Percentiles rank a stretch among this genome's conserved stretches.
Conservation (phyloP, 108 stramenopile species). For the Parietichytrium sp. region DNA sequence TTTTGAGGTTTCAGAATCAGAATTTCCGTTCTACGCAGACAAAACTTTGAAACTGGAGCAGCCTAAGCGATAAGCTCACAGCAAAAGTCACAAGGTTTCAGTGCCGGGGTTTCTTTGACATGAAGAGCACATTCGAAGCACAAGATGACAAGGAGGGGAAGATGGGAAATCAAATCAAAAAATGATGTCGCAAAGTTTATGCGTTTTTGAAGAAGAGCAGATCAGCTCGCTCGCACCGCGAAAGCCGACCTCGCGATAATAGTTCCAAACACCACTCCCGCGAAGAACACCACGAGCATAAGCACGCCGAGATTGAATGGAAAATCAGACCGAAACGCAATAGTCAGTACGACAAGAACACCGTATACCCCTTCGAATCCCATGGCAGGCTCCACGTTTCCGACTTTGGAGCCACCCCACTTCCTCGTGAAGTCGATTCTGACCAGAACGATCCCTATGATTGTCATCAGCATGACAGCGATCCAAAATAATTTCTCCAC, state of each 20-base stretch:
- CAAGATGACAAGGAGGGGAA: no score
- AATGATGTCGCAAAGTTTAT: no score
- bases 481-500: constrained; percentile 24
- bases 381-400: constrained; percentile 35
- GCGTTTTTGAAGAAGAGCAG: no score
- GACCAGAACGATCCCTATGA: constrained; percentile 14
- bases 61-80: no score
- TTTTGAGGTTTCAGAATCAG: no score
- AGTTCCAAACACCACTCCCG: constrained; percentile 24
- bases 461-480: constrained; percentile 15
- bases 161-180: no score
- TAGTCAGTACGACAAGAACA: not conserved
- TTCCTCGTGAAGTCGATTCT: constrained; percentile 21
- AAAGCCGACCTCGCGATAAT: constrained; percentile 7
- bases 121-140: no score
- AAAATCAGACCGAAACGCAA: constrained; percentile 32
- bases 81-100: no score
- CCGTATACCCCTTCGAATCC: constrained; percentile 28
- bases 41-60: no score
- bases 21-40: no score
- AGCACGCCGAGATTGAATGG: constrained; percentile 25
- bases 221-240: no score
- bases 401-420: not conserved
- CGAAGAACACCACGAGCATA: constrained; percentile 29
- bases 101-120: no score